phyloP scores from a whole-genome alignment of 306 rosid species.

The Benincasa hispida region DNA sequence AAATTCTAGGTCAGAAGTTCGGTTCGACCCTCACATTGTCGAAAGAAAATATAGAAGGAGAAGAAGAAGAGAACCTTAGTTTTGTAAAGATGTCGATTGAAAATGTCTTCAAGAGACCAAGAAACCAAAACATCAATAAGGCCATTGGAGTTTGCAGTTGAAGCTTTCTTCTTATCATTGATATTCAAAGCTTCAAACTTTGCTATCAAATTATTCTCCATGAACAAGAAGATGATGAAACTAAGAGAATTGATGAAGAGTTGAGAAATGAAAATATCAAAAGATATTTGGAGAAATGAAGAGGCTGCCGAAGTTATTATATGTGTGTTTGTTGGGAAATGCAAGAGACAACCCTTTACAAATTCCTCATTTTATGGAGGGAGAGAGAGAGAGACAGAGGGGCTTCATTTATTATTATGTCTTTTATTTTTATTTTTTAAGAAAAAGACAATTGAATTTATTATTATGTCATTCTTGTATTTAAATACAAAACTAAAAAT shows the following conservation, averaged over 20 bases:
- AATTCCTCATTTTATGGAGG: no score
- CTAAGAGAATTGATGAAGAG: neutral
- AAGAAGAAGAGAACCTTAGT: constrained; percentile 18
- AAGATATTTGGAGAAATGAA: neutral
- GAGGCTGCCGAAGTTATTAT: neutral
- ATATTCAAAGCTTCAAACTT: neutral
- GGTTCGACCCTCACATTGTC: no score
- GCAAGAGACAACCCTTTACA: neutral
- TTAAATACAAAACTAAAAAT: no score
- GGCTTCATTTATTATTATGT: no score
- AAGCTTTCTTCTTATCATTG: neutral
- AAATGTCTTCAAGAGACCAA: constrained; percentile 51
- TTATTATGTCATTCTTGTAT: no score
- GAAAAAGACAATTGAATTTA: no score
- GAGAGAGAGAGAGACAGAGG: no score
- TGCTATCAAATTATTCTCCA: neutral
- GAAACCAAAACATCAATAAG: constrained; percentile 31
- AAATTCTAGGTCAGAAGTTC: no score
- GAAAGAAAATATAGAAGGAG: neutral
- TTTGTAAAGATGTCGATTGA: constrained; percentile 24
- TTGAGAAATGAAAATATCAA: neutral
- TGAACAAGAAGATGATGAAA: neutral
- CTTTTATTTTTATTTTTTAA: no score
- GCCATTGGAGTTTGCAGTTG: neutral
- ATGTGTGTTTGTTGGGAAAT: neutral